Evolutionary conservation across 2,329 filamentous ascomycete genomes (phyloP).

Genomic region (Cadophora sp.): DNA sequence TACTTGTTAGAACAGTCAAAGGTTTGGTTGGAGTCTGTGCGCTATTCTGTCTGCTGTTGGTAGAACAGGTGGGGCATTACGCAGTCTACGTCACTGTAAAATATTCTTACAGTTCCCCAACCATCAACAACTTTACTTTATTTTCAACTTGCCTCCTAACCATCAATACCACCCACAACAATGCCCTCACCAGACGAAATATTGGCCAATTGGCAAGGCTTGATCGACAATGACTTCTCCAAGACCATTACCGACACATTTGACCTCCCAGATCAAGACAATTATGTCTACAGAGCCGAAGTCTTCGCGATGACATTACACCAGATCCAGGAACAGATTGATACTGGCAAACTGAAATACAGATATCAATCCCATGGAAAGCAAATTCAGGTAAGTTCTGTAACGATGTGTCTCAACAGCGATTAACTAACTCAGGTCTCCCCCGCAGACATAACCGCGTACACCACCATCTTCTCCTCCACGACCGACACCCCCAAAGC

Average conservation of each 20-base stretch:
- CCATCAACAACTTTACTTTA: neutral
- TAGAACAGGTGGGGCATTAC: neutral
- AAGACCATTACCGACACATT: slow-evolving; percentile 35
- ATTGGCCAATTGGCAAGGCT: slow-evolving; percentile 35
- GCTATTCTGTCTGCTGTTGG: too few species aligned
- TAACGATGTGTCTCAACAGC: neutral
- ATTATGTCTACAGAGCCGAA: slow-evolving; percentile 39
- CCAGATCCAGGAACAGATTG: slow-evolving; percentile 31
- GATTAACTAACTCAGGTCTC: slow-evolving; percentile 35
- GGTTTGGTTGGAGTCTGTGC: too few species aligned
- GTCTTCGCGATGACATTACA: slow-evolving; percentile 38
- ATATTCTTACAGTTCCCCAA: neutral
- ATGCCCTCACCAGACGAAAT: slow-evolving; percentile 34
- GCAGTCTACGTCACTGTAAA: slow-evolving; percentile 1
- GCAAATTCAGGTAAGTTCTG: slow-evolving; percentile 26
- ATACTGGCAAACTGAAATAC: slow-evolving; percentile 32
- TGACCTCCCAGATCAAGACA: slow-evolving; percentile 31
- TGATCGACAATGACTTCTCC: slow-evolving; percentile 33
- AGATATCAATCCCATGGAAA: slow-evolving; percentile 37
- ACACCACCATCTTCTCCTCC: slow-evolving; percentile 70
- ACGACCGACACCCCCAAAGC: slow-evolving; percentile 64
- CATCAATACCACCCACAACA: slow-evolving; percentile 17
- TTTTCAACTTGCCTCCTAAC: neutral
- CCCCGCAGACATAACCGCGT: slow-evolving; percentile 65
- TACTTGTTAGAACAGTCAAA: too few species aligned